Conservation (phyloP, 331 rosid genomes). For the Pyrus hybrid region DNA sequence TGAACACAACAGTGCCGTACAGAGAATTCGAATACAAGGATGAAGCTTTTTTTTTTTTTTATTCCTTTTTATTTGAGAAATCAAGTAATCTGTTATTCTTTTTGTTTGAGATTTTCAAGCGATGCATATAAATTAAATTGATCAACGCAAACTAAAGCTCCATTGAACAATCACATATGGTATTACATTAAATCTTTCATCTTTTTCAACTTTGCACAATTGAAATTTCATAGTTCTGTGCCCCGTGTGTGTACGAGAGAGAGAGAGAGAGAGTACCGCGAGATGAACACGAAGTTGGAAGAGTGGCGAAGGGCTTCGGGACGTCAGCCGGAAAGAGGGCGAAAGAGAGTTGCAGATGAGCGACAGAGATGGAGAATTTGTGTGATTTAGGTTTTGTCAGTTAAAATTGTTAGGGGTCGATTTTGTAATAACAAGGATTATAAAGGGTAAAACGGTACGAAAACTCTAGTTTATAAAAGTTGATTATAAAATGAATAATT, state of each 20-base stretch:
- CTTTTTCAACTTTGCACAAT: not conserved
- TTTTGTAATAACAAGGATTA: not conserved
- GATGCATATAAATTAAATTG: not conserved
- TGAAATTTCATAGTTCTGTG: not conserved
- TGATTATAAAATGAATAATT: too few relatives aligned
- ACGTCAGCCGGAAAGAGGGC: not conserved
- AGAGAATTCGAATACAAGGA: not conserved
- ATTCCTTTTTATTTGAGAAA: not conserved
- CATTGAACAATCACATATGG: not conserved
- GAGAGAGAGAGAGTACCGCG: not conserved
- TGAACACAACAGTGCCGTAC: not conserved
- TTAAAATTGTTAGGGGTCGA: not conserved
- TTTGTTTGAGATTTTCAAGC: not conserved
- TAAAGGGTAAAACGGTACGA: not conserved
- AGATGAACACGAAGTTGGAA: not conserved
- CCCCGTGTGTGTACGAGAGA: not conserved
- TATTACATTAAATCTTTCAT: not conserved
- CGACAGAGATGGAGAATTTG: not conserved
- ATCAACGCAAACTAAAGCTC: not conserved
- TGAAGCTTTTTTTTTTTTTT: too few relatives aligned
- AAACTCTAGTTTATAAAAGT: not conserved
- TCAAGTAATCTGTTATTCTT: not conserved
- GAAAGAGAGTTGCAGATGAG: not conserved
- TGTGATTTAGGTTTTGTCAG: conserved; percentile 2
- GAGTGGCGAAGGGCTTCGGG: not conserved